Evolutionary conservation across 2,329 filamentous ascomycete species (phyloP), one percentile per base, ranked within the genome.

Genomic region (Cytospora piceae): DNA sequence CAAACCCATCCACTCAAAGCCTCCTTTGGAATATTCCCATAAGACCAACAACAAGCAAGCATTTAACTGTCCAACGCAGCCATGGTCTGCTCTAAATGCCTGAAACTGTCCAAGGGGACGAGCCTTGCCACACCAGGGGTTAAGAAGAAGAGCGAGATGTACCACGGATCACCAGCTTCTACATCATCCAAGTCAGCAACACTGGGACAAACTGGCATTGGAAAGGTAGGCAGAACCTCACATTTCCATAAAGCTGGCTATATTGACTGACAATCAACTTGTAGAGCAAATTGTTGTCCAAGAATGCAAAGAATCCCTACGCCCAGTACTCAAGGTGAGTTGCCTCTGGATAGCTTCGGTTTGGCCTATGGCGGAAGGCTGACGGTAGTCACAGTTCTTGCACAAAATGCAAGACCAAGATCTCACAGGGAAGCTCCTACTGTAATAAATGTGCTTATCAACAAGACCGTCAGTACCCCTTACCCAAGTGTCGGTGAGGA

Each of bases 81-180:
- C 39, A 88, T 89, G 87, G 87, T 90, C 66, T 90, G 87, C 79
- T 76, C 81, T 69, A 89, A 87, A 77, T 90, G 87, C 71, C 82
- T 87, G 71, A 88, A 87, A 75, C 81, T 85, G 61, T 77, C 83
- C 63, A 86, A 86, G 75, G 78, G 81, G 61, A 89, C 87, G 17
- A 80, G 84, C 15, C 82, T 90, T 64, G 86, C 85, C 67, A 90
- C 87, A 0, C 87, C 87, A 0, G 84, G 81, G 32, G 87, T 90
- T 68, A 90, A 89, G 77, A 87, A 86, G 77, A 89, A 87, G 80
- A 85, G 77, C 72, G 87, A 90, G 61, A 86, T 89, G 78, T 89
- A 89, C 74, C 84, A 86, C 71, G 87, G 87, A 57, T 89, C 86
- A 2, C 76, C 85, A 1, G 79, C 83, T 15, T 77, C 78, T 3